Evolutionary conservation across 2,329 filamentous ascomycete species (phyloP).

Genomic region (Teratosphaeria pseudoeucalypti): DNA sequence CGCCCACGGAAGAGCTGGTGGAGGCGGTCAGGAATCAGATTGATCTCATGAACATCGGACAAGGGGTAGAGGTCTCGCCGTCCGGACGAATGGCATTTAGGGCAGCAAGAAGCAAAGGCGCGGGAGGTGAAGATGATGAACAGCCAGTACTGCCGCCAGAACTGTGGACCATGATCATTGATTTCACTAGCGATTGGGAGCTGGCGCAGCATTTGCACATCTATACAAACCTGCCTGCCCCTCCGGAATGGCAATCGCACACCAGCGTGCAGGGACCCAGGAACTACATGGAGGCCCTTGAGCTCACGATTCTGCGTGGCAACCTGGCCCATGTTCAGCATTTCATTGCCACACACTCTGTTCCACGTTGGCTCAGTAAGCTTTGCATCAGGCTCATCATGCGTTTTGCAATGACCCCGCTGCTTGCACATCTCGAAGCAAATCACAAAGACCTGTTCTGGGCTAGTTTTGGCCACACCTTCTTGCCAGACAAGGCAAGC

Average conservation of each 20-base stretch:
- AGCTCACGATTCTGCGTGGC: slow-evolving; percentile 72
- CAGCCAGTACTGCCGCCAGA: slow-evolving; percentile 59
- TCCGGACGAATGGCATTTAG: slow-evolving; percentile 21
- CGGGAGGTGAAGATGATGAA: slow-evolving; percentile 3
- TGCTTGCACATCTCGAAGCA: slow-evolving; percentile 62
- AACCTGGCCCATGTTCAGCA: slow-evolving; percentile 61
- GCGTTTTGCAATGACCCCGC: slow-evolving; percentile 73
- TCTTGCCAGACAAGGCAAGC: slow-evolving; percentile 79
- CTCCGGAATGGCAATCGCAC: slow-evolving; percentile 60
- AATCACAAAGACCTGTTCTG: slow-evolving; percentile 67
- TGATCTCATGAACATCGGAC: slow-evolving; percentile 62
- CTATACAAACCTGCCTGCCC: slow-evolving; percentile 65
- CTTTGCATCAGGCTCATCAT: slow-evolving; percentile 81
- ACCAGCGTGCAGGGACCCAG: slow-evolving; percentile 55
- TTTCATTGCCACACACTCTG: slow-evolving; percentile 56
- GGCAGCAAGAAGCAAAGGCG: slow-evolving; percentile 8
- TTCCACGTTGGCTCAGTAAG: slow-evolving; percentile 65
- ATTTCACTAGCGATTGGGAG: slow-evolving; percentile 83
- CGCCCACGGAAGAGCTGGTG: slow-evolving; percentile 56
- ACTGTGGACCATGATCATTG: slow-evolving; percentile 80
- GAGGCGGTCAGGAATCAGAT: slow-evolving; percentile 68
- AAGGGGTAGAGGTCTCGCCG: slow-evolving; percentile 49
- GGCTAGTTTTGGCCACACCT: slow-evolving; percentile 70
- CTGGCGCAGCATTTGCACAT: slow-evolving; percentile 70
- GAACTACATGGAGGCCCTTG: slow-evolving; percentile 66